These are phyloP conservation scores for Begonia loranthoides DNA, from an alignment of 306 rosid species.

Conservation along the genomic window DNA sequence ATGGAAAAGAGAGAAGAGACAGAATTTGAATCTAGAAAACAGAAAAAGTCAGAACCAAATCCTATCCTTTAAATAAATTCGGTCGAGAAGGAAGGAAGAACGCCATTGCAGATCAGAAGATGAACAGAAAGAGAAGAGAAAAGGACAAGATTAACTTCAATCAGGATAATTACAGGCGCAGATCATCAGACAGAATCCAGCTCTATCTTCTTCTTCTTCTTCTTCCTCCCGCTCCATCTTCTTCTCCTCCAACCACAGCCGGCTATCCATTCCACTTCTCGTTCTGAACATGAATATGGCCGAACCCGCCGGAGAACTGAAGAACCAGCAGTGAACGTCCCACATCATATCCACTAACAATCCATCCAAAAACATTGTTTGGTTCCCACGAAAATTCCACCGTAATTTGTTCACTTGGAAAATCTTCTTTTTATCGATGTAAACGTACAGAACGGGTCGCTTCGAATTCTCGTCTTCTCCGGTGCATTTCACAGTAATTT, in stretches of 20 bases:
- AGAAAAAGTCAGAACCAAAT: too few species aligned
- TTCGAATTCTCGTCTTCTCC: conserved; percentile 24
- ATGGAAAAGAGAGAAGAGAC: too few species aligned
- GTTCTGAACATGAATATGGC: conserved; percentile 78
- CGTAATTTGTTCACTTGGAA: conserved; percentile 60
- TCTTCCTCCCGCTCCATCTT: not conserved
- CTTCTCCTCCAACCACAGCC: conserved; percentile 87
- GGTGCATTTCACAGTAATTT: conserved; percentile 48
- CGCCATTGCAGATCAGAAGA: not conserved
- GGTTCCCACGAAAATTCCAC: conserved; percentile 97
- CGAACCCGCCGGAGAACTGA: conserved; percentile 26
- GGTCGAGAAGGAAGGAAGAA: too few species aligned
- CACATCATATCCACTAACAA: conserved; percentile 88
- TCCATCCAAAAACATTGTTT: conserved; percentile 71
- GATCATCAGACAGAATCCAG: not conserved
- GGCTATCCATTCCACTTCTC: conserved; percentile 64
- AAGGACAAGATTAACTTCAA: not conserved
- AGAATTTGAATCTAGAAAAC: too few species aligned
- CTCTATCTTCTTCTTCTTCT: not conserved
- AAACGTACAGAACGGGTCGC: conserved; percentile 29
- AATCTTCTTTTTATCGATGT: conserved; percentile 41
- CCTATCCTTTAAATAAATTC: too few species aligned
- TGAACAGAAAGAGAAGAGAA: not conserved
- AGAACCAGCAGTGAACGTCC: conserved; percentile 89
- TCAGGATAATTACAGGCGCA: not conserved